Evolutionary conservation across 2,329 filamentous ascomycete genomes (phyloP).

Genomic region (Fusarium sp.): DNA sequence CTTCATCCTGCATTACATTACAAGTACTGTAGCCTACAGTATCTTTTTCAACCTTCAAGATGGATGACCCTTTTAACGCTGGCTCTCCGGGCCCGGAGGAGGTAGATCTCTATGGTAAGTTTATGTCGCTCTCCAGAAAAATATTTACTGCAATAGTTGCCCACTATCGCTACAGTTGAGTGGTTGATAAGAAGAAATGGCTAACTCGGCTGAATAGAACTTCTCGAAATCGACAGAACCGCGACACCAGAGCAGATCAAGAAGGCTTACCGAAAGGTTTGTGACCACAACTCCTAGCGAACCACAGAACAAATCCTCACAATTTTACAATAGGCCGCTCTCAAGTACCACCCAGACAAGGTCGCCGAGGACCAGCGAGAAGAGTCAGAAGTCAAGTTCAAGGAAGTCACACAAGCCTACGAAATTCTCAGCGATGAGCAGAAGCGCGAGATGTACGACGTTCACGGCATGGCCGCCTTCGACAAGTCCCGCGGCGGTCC

Average conservation of each 20-base stretch:
- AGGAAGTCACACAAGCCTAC: constrained; percentile 91
- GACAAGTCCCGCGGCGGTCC: constrained; percentile 77
- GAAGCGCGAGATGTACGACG: constrained; percentile 91
- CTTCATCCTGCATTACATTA: constrained; percentile 45
- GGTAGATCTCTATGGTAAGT: constrained; percentile 71
- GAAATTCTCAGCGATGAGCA: constrained; percentile 97
- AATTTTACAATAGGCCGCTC: constrained; percentile 71
- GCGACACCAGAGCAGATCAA: constrained; percentile 86
- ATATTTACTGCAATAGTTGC: neutral
- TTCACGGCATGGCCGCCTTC: constrained; percentile 95
- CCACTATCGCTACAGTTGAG: neutral
- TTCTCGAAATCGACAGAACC: constrained; percentile 78
- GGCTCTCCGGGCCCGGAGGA: constrained; percentile 52
- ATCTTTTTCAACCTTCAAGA: constrained; percentile 27
- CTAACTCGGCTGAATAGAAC: constrained; percentile 63
- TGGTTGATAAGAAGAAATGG: constrained; percentile 11
- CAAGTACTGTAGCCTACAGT: constrained; percentile 30
- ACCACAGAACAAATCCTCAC: constrained; percentile 20
- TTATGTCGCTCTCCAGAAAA: neutral
- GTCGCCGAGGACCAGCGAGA: constrained; percentile 86
- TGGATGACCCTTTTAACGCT: constrained; percentile 44
- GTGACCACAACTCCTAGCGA: constrained; percentile 35
- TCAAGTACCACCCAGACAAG: constrained; percentile 94
- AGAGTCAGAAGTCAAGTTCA: constrained; percentile 92
- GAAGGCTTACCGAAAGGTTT: constrained; percentile 94